phyloP scores from a whole-genome alignment of 139 green algal genomes.

The Prasinococcaceae sp. region DNA sequence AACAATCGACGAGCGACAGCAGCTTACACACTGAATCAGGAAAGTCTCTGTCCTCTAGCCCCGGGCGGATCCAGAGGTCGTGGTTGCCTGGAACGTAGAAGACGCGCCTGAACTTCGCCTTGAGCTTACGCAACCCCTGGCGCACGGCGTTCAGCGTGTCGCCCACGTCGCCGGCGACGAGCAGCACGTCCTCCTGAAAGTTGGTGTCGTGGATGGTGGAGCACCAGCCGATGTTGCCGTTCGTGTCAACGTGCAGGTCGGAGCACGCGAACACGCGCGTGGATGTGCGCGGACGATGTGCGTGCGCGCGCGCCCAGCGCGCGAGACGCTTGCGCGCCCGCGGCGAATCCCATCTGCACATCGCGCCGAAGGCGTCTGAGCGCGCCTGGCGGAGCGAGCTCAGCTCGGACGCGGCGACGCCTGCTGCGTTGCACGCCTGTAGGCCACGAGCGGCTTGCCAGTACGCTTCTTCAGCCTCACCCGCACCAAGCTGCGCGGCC shows the following conservation, averaged over 20 bases:
- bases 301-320: no score
- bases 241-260: constrained; percentile 18
- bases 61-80: constrained; percentile 26
- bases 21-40: constrained; percentile 23
- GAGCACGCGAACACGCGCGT: constrained; percentile 16
- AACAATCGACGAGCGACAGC: constrained; percentile 11
- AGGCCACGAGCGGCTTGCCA: no score
- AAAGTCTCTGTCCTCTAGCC: not conserved
- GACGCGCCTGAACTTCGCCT: constrained; percentile 18
- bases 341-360: no score
- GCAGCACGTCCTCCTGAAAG: constrained; percentile 14
- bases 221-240: constrained; percentile 21
- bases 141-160: constrained; percentile 19
- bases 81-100: constrained; percentile 31
- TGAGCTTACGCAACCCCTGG: constrained; percentile 8
- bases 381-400: no score
- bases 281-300: no score
- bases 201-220: not conserved
- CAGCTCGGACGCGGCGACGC: no score
- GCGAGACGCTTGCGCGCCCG: no score
- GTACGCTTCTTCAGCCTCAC: no score
- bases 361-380: no score
- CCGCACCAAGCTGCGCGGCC: no score
- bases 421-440: no score
- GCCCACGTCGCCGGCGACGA: constrained; percentile 26